phyloP scores from a whole-genome alignment of 352 stramenopile genomes.

The Phytophthora pisi region DNA sequence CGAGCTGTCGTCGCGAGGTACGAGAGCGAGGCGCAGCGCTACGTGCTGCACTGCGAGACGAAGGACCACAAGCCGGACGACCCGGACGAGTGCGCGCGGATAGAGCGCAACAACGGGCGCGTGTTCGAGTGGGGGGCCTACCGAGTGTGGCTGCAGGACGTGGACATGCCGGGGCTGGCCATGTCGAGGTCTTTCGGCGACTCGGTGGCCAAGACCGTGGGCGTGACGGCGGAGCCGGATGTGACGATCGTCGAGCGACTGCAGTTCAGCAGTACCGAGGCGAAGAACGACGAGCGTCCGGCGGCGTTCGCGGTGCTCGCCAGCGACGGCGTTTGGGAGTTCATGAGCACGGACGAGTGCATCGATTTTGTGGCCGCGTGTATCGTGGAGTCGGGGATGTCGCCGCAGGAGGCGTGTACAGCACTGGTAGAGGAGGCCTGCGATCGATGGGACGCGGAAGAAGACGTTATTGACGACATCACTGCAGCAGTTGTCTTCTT shows the following conservation, averaged over 20 bases:
- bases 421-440: slow-evolving; percentile 69
- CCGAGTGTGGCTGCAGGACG: slow-evolving; percentile 86
- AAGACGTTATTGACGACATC: slow-evolving; percentile 87
- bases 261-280: slow-evolving; percentile 20
- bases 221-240: slow-evolving; percentile 76
- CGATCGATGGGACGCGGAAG: slow-evolving; percentile 78
- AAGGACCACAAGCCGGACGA: slow-evolving; percentile 84
- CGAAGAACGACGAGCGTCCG: slow-evolving; percentile 22
- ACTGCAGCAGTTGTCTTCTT: slow-evolving; percentile 74
- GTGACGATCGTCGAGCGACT: slow-evolving; percentile 54
- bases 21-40: slow-evolving; percentile 36
- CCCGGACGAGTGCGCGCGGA: slow-evolving; percentile 66
- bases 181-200: slow-evolving; percentile 89
- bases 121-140: slow-evolving; percentile 84
- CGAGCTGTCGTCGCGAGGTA: slow-evolving; percentile 64
- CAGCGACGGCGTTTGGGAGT: slow-evolving; percentile 88
- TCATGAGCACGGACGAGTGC: slow-evolving; percentile 77
- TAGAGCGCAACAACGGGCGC: slow-evolving; percentile 71
- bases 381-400: slow-evolving; percentile 50
- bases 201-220: slow-evolving; percentile 76
- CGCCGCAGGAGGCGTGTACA: slow-evolving; percentile 69
- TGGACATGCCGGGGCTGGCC: slow-evolving; percentile 83
- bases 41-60: slow-evolving; percentile 66
- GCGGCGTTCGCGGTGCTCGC: slow-evolving; percentile 72
- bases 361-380: slow-evolving; percentile 65